Evolutionary conservation across 495 filamentous ascomycete species (phyloP).

Genomic region (Rusavskia elegans): DNA sequence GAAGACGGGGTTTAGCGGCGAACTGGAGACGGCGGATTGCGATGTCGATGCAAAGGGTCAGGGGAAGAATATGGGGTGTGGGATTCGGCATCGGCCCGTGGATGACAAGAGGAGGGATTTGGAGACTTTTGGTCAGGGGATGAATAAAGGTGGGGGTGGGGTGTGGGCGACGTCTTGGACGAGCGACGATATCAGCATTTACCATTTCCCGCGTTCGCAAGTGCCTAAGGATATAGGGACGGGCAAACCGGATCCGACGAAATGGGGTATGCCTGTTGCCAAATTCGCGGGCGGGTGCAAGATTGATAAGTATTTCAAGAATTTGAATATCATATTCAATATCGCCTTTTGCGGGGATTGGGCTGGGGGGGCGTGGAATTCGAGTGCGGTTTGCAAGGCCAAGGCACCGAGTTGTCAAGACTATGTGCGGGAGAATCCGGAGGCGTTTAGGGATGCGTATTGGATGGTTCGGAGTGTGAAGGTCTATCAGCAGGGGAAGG

Average conservation of each 20-base stretch:
- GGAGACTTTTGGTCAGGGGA: slow-evolving; percentile 41
- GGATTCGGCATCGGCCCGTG: not conserved
- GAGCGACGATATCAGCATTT: slow-evolving; percentile 49
- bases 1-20: slow-evolving; percentile 6
- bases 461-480: slow-evolving; percentile 52
- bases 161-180: slow-evolving; percentile 71
- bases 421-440: slow-evolving; percentile 45
- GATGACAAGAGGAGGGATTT: not conserved
- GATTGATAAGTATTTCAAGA: slow-evolving; percentile 48
- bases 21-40: slow-evolving; percentile 8
- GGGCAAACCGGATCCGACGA: slow-evolving; percentile 40
- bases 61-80: slow-evolving; percentile 26
- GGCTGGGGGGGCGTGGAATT: slow-evolving; percentile 45
- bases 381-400: not conserved
- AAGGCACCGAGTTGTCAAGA: slow-evolving; percentile 33
- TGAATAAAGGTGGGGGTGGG: slow-evolving; percentile 62
- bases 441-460: slow-evolving; percentile 42
- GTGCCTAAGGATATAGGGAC: slow-evolving; percentile 46
- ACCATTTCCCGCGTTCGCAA: slow-evolving; percentile 53
- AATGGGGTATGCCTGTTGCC: slow-evolving; percentile 56
- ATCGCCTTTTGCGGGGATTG: slow-evolving; percentile 81
- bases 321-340: slow-evolving; percentile 68
- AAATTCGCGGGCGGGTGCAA: slow-evolving; percentile 47
- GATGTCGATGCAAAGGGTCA: slow-evolving; percentile 3
- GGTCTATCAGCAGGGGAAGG: slow-evolving; percentile 27